Conservation (phyloP, 2,329 filamentous ascomycete species). For the Dactylellina drechsleri region DNA sequence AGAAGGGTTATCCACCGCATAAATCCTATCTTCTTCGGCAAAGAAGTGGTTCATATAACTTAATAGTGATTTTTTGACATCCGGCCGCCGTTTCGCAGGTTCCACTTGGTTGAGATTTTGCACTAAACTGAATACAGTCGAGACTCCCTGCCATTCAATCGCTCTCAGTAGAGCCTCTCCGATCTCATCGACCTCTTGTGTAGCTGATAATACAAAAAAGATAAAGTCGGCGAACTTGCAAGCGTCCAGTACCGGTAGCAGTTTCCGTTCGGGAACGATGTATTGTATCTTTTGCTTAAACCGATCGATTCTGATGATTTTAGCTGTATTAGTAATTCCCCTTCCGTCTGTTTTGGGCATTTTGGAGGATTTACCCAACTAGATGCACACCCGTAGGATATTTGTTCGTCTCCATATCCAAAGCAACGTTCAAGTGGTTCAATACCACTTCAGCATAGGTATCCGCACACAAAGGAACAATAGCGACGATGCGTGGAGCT, state of each 20-base stretch:
- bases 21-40: slow-evolving; percentile 88
- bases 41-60: slow-evolving; percentile 96
- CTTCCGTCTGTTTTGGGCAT: not conserved
- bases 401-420: slow-evolving; percentile 76
- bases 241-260: slow-evolving; percentile 82
- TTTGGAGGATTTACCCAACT: slow-evolving; percentile 22
- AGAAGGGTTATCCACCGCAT: slow-evolving; percentile 85
- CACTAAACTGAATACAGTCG: slow-evolving; percentile 86
- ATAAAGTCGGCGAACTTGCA: slow-evolving; percentile 92
- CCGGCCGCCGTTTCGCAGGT: slow-evolving; percentile 78
- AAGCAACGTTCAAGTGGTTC: slow-evolving; percentile 75
- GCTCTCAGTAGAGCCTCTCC: slow-evolving; percentile 86
- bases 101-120: slow-evolving; percentile 82
- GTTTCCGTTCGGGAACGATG: slow-evolving; percentile 72
- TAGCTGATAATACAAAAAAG: slow-evolving; percentile 81
- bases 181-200: slow-evolving; percentile 82
- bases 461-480: slow-evolving; percentile 83
- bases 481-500: slow-evolving; percentile 85
- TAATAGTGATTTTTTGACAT: slow-evolving; percentile 83
- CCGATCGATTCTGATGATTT: slow-evolving; percentile 71
- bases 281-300: slow-evolving; percentile 97
- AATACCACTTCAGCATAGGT: slow-evolving; percentile 74
- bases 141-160: slow-evolving; percentile 92
- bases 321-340: not conserved
- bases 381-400: slow-evolving; percentile 70